Evolutionary conservation across 306 rosid genomes (phyloP).

Genomic region (Prosopis cineraria): DNA sequence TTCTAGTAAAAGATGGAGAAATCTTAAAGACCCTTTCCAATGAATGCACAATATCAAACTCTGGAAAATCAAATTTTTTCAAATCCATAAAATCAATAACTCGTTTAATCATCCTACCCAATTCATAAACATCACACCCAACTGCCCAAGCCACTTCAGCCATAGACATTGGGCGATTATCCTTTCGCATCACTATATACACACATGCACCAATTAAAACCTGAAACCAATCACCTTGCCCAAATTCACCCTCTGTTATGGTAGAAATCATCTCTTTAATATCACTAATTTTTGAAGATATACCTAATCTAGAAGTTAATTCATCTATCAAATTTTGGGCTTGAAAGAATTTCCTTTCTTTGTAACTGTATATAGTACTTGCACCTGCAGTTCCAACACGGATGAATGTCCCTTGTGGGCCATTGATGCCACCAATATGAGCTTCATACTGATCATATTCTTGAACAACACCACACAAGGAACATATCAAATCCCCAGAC

Average conservation of each 20-base stretch:
- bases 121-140: slow-evolving; percentile 56
- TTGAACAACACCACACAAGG: slow-evolving; percentile 55
- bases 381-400: slow-evolving; percentile 58
- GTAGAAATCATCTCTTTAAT: slow-evolving; percentile 48
- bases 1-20: slow-evolving; percentile 23
- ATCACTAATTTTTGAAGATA: slow-evolving; percentile 38
- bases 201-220: slow-evolving; percentile 71
- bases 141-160: slow-evolving; percentile 53
- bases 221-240: slow-evolving; percentile 67
- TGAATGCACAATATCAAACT: slow-evolving; percentile 58
- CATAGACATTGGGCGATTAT: slow-evolving; percentile 52
- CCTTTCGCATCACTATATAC: slow-evolving; percentile 65
- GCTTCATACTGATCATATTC: slow-evolving; percentile 56
- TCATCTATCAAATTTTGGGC: slow-evolving; percentile 56
- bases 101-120: slow-evolving; percentile 66
- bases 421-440: slow-evolving; percentile 53
- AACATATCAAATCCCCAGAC: slow-evolving; percentile 43
- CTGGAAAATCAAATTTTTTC: slow-evolving; percentile 50
- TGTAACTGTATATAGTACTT: slow-evolving; percentile 48
- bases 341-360: slow-evolving; percentile 45
- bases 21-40: slow-evolving; percentile 54
- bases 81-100: slow-evolving; percentile 56
- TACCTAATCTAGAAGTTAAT: slow-evolving; percentile 45
- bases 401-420: slow-evolving; percentile 63
- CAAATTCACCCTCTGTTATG: slow-evolving; percentile 69